Base-by-base conservation (phyloP, 306 rosid genomes). In the Cyclanthera cordifolia region DNA sequence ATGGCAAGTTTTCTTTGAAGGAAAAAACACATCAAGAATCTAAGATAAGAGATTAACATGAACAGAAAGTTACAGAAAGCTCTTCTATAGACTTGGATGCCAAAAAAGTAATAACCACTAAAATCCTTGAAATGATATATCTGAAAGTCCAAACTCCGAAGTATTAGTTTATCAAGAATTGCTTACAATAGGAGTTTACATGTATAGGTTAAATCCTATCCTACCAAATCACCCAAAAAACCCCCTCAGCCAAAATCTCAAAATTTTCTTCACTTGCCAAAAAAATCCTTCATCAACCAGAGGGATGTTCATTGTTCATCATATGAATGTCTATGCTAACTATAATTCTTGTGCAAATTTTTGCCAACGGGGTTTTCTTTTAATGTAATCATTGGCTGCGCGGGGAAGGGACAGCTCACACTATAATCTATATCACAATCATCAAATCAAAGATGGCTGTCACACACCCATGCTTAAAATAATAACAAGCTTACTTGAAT, bases 401-500 rank as follows among this genome's bases (percentile, higher is more conserved):
- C 14, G 19, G 63, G 54, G 54, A 50, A 9, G 63, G 54, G 54
- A 50, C 15, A 25, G 63, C 37, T 25, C 63, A 59, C n/a, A 59
- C 47, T 34, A 60, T 60, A 60, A 37, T 32, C 47, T 34, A 60
- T 60, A 60, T 19, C 9, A 60, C 68, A 34, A 9, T 21, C 8
- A 28, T 16, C 23, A 32, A 49, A 49, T 68, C 39, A 32, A 50
- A 53, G 32, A 70, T n/a, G 19, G 9, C 57, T 52, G 24, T 52
- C 24, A 72, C 51, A 53, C 54, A 30, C 19, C 28, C 25, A 73
- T 74, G 54, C 73, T 53, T 73, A 67, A 72, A 64, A 27, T 45
- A 57, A 8, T 37, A 73, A 68, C 76, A 39, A 34, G 74, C 95
- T 82, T 85, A 90, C 99, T 80, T 93, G 99, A 77, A 93, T 93